A percentile compares a stretch with the other conserved stretches of the same genome.
phyloP scores from a whole-genome alignment of 2,329 filamentous ascomycete species.

The Colletotrichum sp. region DNA sequence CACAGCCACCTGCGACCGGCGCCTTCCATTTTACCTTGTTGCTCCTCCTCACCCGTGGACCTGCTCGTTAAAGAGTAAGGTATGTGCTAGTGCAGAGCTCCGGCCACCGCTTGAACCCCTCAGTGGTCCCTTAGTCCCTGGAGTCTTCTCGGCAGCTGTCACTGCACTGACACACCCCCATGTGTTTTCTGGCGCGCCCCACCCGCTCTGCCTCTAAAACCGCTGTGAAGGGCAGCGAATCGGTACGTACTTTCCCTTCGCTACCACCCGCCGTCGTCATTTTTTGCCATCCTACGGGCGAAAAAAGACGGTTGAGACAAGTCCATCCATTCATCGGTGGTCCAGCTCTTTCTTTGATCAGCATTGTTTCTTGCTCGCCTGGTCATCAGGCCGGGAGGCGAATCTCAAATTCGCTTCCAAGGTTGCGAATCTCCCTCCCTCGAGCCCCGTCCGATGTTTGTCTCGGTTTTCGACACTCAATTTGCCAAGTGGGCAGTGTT shows the following conservation, averaged over 20 bases:
- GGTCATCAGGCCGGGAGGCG: background rate
- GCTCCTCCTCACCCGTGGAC: background rate
- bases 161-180: conserved; percentile 11
- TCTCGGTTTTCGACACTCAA: background rate
- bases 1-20: background rate
- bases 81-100: background rate
- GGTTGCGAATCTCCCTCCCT: background rate
- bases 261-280: conserved; percentile 6
- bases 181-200: conserved; percentile 2
- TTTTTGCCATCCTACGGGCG: background rate
- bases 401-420: background rate
- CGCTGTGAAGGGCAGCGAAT: background rate
- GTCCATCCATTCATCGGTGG: background rate
- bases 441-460: background rate
- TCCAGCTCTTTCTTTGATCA: background rate
- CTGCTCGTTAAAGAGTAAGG: background rate
- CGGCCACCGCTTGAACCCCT: background rate
- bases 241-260: background rate
- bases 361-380: background rate
- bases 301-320: background rate
- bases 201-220: background rate
- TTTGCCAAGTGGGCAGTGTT: background rate
- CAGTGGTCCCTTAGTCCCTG: background rate
- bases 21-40: background rate
- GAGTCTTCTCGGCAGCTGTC: background rate